phyloP scores from a whole-genome alignment of 768 basidiomycete species.

The Paxillus ammoniavirescens region DNA sequence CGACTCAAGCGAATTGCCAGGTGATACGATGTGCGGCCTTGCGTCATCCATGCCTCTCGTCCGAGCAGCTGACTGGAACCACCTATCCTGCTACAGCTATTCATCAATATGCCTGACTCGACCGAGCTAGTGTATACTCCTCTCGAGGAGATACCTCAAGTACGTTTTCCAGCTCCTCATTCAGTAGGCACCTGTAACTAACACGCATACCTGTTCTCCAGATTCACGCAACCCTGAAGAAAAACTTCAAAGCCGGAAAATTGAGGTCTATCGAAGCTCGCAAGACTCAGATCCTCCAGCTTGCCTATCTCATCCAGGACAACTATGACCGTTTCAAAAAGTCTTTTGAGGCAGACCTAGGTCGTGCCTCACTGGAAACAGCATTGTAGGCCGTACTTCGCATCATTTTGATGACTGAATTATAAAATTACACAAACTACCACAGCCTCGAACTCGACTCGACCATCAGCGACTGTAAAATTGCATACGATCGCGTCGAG shows the following conservation, averaged over 20 bases:
- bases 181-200: neutral
- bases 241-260: constrained; percentile 65
- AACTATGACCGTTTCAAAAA: constrained; percentile 60
- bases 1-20: too few relatives aligned
- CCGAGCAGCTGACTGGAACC: too few relatives aligned
- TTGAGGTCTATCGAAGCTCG: constrained; percentile 64
- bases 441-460: constrained; percentile 60
- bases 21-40: too few relatives aligned
- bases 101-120: constrained; percentile 22
- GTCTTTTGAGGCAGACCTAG: constrained; percentile 60
- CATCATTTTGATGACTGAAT: neutral
- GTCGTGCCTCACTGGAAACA: constrained; percentile 58
- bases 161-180: constrained; percentile 15
- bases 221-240: constrained; percentile 55
- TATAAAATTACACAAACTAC: neutral
- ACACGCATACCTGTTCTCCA: constrained; percentile 20
- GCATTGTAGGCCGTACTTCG: constrained; percentile 43
- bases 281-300: constrained; percentile 73
- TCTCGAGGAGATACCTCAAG: constrained; percentile 53
- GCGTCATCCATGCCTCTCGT: too few relatives aligned
- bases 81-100: neutral
- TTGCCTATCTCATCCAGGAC: constrained; percentile 73
- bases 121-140: constrained; percentile 44
- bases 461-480: constrained; percentile 52
- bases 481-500: constrained; percentile 60